Evolutionary conservation across 805 yeast genomes (phyloP), one percentile per base, ranked within the genome.

Genomic region (Cyberlindnera americana): DNA sequence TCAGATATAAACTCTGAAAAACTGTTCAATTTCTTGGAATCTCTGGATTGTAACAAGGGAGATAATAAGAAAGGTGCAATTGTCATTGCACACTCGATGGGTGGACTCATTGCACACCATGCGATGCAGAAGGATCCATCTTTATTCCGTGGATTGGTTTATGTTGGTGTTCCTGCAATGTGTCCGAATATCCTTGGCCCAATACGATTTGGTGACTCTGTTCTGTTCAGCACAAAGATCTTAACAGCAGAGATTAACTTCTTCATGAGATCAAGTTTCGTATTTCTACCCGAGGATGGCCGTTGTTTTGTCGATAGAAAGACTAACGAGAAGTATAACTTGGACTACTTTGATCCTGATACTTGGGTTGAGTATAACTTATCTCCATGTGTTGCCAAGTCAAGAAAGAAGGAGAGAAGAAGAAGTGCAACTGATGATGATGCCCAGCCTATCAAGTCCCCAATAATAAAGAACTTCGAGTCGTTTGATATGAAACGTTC

Each of bases 61-160:
- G 54, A 41, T 53, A 74, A 73, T 0, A 77, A 77, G 14, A 73
- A 73, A 44, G 88, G 85, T 11, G 72, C 81, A 0, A 63, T 82
- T 19, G 77, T 90, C 1, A 77, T 90, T 37, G 93, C 93, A 0
- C 97, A 90, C 59, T 88, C 96, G 0, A 89, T 90, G 96, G 97
- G 97, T 38, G 97, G 97, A 0, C 57, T 90, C 24, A 73, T 90
- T 6, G 78, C 95, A 0, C 96, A 88, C 56, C 81, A 83, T 40
- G 87, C 83, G 0, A 66, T 90, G 70, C 83, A 82, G 38, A 65
- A 66, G 37, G 73, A 77, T 43, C 89, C 95, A 0, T 63, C 73
- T 12, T 59, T 88, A 30, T 73, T 90, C 52, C 69, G 90, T 44
- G 91, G 93, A 2, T 50, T 90, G 1, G 61, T 90, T 3, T 90